Conservation (phyloP, 345 rosid species). For the Theobroma cacao region DNA sequence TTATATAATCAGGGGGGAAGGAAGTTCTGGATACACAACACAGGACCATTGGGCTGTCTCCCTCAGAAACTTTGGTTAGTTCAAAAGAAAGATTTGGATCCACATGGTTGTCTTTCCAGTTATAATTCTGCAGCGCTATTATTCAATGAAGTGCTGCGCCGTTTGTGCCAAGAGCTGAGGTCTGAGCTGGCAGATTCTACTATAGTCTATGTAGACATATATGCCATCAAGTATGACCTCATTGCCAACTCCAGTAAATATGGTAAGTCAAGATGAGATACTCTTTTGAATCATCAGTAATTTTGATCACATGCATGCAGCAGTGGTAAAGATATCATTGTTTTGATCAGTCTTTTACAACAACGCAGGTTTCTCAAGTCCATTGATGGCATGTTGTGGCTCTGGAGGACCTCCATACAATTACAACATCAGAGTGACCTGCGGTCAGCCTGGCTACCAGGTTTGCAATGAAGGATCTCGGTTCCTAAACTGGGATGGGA, state of each 20-base stretch:
- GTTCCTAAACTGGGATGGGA: constrained; percentile 72
- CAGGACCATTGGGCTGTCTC: constrained; percentile 87
- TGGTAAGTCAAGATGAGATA: constrained; percentile 32
- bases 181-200: constrained; percentile 47
- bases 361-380: constrained; percentile 59
- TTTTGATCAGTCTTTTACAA: background rate
- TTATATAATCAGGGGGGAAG: constrained; percentile 66
- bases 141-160: constrained; percentile 56
- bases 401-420: constrained; percentile 87
- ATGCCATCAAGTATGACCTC: constrained; percentile 68
- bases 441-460: constrained; percentile 51
- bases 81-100: constrained; percentile 43
- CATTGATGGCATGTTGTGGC: constrained; percentile 86
- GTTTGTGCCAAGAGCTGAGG: constrained; percentile 45
- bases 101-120: constrained; percentile 50
- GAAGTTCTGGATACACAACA: constrained; percentile 88
- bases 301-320: background rate
- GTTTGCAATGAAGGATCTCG: constrained; percentile 49
- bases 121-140: constrained; percentile 65
- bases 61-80: constrained; percentile 73
- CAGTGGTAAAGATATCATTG: background rate
- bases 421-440: constrained; percentile 55
- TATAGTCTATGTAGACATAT: constrained; percentile 67
- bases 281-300: background rate
- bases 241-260: constrained; percentile 53